phyloP scores from a whole-genome alignment of 148 eudicot genomes.

The Amaranthus palmeri region DNA sequence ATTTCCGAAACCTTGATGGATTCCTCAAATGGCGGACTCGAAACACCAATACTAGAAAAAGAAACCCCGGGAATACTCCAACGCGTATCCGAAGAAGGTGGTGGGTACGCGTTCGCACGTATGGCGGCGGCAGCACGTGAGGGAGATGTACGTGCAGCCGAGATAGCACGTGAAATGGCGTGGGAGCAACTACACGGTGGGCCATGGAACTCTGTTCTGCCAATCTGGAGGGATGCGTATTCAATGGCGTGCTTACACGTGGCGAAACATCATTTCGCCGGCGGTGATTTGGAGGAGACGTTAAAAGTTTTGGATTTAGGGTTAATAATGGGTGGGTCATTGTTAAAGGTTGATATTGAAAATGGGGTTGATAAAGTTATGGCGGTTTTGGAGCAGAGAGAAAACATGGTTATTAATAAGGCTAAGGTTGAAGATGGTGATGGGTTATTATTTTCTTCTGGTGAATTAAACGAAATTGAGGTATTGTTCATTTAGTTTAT shows the following conservation, averaged over 20 bases:
- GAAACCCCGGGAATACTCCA: conserved; percentile 39
- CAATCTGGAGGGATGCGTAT: conserved; percentile 87
- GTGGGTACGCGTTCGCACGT: conserved; percentile 73
- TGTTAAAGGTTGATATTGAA: conserved; percentile 52
- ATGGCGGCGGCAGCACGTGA: conserved; percentile 39
- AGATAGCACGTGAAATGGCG: conserved; percentile 90
- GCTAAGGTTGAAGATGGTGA: not conserved
- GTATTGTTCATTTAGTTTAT: conserved; percentile 52
- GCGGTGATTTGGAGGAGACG: conserved; percentile 46
- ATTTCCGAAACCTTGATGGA: not conserved
- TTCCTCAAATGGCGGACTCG: conserved; percentile 17
- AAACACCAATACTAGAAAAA: conserved; percentile 46
- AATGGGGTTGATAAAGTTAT: conserved; percentile 35
- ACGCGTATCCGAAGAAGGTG: conserved; percentile 58
- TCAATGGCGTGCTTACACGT: conserved; percentile 79
- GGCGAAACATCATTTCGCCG: conserved; percentile 41
- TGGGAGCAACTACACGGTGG: conserved; percentile 99
- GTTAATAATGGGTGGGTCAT: conserved; percentile 81
- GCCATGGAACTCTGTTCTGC: conserved; percentile 79
- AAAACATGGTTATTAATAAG: not conserved
- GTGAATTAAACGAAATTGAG: conserved; percentile 45
- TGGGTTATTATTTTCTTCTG: conserved; percentile 15
- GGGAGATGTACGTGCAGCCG: conserved; percentile 63
- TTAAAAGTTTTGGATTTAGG: conserved; percentile 75
- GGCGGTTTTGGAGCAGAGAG: conserved; percentile 12